These are phyloP conservation scores for Pythium sp. DNA, from an alignment of 352 stramenopile genomes.

Conservation along the genomic window DNA sequence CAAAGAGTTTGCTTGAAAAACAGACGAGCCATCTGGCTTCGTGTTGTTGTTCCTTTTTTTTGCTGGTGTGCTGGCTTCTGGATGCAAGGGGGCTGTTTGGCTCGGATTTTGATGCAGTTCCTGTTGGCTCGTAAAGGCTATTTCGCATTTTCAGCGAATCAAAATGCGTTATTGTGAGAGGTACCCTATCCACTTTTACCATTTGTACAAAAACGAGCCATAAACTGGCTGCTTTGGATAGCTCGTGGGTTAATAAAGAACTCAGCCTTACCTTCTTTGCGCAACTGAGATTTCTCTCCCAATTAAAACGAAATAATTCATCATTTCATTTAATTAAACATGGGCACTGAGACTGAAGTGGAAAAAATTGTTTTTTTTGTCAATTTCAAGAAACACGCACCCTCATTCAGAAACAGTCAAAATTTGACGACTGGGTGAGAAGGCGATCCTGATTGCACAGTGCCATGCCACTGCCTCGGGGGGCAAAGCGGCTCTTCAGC, in stretches of 20 bases:
- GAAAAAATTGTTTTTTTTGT: not conserved
- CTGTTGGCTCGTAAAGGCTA: too few relatives aligned
- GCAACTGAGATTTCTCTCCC: not conserved
- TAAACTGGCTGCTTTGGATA: not conserved
- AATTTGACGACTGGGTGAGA: not conserved
- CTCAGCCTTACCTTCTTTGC: not conserved
- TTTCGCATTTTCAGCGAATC: not conserved
- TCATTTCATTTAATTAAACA: not conserved
- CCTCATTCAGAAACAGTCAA: not conserved
- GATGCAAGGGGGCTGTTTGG: not conserved
- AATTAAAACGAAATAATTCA: not conserved
- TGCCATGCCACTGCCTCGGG: not conserved
- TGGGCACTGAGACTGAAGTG: not conserved
- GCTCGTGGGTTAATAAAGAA: not conserved
- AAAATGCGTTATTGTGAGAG: not conserved
- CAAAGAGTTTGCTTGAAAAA: not conserved
- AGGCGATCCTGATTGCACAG: not conserved
- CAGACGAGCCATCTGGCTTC: constrained; percentile 1
- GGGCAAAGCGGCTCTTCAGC: too few relatives aligned
- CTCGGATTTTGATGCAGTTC: too few relatives aligned
- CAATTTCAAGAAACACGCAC: not conserved
- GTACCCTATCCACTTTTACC: not conserved
- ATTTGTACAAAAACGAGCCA: not conserved
- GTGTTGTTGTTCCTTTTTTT: constrained; percentile 6
- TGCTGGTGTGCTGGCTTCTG: not conserved